Evolutionary conservation across 75 land plant genomes (phyloP), one percentile per base, ranked within the genome.

Genomic region (Selaginella tamariscina): DNA sequence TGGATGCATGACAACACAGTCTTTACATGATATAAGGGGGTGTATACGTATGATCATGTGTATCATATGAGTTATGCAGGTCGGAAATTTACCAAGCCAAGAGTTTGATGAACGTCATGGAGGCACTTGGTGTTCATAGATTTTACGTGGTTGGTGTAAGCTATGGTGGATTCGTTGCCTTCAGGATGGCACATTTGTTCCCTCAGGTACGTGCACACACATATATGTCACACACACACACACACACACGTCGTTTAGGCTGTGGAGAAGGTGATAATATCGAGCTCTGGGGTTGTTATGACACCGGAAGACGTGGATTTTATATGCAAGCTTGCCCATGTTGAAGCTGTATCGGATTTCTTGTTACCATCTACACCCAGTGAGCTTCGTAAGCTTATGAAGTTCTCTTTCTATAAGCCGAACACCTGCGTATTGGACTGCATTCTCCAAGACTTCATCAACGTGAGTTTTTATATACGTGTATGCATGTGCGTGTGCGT

Each of bases 271-370:
- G 65, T 81, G 33, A 30, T 33, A 13, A 54, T 66, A 33, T 74
- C 82, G 32, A 71, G 85, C 73, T 75, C 97, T 31, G 96, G 92
- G 32, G 82, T 91, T 33, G 81, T 85, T 57, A 32, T 91, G 79
- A 30, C 69, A 29, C 13, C 26, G 11, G 1, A 30, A 24, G 26
- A 5, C 18, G 1, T 64, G 28, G 59, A 32, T 22, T 62, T 22
- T 21, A 55, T 68, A 2, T n/a, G 31, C 69, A 65, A 30, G 60
- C 9, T 63, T 20, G n/a, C 71, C 60, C 20, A 65, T 5, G 49
- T 64, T 62, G 27, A 0, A 0, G 30, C 30, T 63, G 24, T 66
- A 15, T 64, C 31, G 22, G 28, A 2, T 13, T 2, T 70, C 29
- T 65, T 62, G 29, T 2, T 39, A 54, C 72, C 81, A 84, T 75